Evolutionary conservation across 495 filamentous ascomycete species (phyloP), one percentile per base, ranked within the genome.

Genomic region (Aspergillus sclerotiicarbonarius): DNA sequence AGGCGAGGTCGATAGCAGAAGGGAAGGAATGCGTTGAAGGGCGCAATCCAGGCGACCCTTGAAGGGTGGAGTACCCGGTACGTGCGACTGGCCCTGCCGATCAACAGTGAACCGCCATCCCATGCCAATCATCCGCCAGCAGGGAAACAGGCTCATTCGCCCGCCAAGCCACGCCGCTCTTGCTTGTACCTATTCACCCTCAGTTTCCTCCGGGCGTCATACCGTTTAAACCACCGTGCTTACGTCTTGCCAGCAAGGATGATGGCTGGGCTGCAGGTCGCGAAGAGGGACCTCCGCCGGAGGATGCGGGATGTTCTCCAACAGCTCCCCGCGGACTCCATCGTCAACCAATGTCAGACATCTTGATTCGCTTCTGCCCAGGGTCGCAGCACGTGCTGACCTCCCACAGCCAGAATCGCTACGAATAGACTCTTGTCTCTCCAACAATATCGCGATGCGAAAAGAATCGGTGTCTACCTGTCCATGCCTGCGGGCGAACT

Each of bases 401-500:
- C 10, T 12, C 53, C 39, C 58, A 39, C 66, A 93, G 90, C 89
- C 56, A 63, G 69, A 51, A 71, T 70, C 56, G 84, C 85, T 4
- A 80, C 80, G 51, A 79, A 79, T 50, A 76, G 77, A 10, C 68
- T 96, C 31, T 71, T 85, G n/a, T 74, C 80, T 15, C 68, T 85
- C 48, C 74, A 83, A 10, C 81, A 87, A 58, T 97, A 95, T 65
- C 76, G 79, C 37, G 76, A 82, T 44, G 91, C 92, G 30, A 81
- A 81, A 56, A 79, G 85, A 25, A 82, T 98, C 60, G 89, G 91
- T 54, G 80, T 98, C 29, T 98, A 95, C 69, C 78, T 98, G 18
- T 96, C 94, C 12, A 98, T 98, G 92, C 91, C 91, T 4, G 70
- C 73, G 35, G 87, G 86, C 15, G 94, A 98, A 70, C 81, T 96